Evolutionary conservation across 768 basidiomycete species (phyloP), one percentile per base, ranked within the genome.

Genomic region (Xanthoconium stramineum): DNA sequence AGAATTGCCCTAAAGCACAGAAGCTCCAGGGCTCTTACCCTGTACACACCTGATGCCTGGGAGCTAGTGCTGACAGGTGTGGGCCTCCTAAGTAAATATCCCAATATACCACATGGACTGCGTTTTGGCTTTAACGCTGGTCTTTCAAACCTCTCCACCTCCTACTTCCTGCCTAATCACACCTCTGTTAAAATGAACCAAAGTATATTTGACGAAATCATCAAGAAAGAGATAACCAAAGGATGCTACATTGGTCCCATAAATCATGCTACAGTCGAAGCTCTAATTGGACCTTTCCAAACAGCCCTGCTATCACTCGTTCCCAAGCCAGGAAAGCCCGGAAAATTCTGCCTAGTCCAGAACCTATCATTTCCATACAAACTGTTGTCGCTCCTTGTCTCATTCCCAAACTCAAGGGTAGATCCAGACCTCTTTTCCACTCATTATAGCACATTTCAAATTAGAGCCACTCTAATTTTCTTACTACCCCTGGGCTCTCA

Each of bases 251-350:
- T 46, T 2, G 52, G 52, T 1, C 44, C 36, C 0, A 19, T 14
- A 2, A 7, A 3, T 13, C 4, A 2, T 1, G 3, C 6, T 1
- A 6, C 7, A 0, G 30, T 38, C 2, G n/a, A 38, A 5, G 5
- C 3, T 1, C 1, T 8, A 3, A 14, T 51, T 3, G 39, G 39
- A 2, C 50, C 30, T 1, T 33, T 51, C 14, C 30, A 51, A 10
- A 35, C 40, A 0, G 14, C 45, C 2, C 58, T 40, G 0, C 20
- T 59, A 0, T 46, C 32, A 11, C 17, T 59, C 0, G 12, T 59
- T 0, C 37, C 37, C 2, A 59, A 59, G 1, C 30, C 46, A 0
- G 46, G 55, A 0, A 60, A 57, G 2, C 56, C 35, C 0, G 56
- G 48, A 1, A 53, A 50, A 13, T 60, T 24, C 1, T 1, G 6